Conservation (phyloP, 352 stramenopile genomes). For the Pilasporangium apinafurcum region DNA sequence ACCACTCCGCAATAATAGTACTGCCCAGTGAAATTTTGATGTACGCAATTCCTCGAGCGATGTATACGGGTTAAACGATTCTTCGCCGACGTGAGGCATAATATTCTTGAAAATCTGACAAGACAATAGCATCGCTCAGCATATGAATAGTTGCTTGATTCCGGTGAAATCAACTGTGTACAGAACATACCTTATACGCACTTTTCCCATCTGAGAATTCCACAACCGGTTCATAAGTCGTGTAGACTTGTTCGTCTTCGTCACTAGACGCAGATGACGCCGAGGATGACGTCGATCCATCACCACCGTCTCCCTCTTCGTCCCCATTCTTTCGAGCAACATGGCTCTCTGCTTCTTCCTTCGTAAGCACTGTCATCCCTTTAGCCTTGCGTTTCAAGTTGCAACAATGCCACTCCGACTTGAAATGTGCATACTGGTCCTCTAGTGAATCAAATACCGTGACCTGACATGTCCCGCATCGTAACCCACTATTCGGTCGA, state of each 20-base stretch:
- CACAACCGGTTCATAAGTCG: constrained; percentile 61
- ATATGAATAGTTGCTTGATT: background rate
- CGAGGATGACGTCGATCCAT: constrained; percentile 22
- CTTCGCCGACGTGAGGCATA: constrained; percentile 29
- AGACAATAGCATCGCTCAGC: background rate
- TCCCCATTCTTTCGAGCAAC: constrained; percentile 11
- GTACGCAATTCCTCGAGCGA: constrained; percentile 36
- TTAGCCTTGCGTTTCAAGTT: constrained; percentile 78
- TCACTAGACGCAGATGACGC: constrained; percentile 30
- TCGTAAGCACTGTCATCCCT: constrained; percentile 32
- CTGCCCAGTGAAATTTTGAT: constrained; percentile 69
- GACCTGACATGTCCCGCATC: constrained; percentile 72
- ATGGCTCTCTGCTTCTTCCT: constrained; percentile 25
- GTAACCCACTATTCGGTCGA: constrained; percentile 38
- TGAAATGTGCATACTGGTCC: constrained; percentile 84
- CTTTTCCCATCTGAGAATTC: constrained; percentile 70
- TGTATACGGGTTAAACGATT: constrained; percentile 54
- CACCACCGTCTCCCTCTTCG: constrained; percentile 1
- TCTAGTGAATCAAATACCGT: constrained; percentile 59
- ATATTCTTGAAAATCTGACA: constrained; percentile 66
- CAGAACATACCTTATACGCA: constrained; percentile 59
- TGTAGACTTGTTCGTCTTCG: constrained; percentile 36
- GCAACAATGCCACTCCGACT: constrained; percentile 69
- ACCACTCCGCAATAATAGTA: constrained; percentile 89
- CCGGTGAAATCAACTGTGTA: no score